These are phyloP conservation scores for Hypoxylon sp. DNA, from an alignment of 2,329 filamentous ascomycete genomes.

Conservation along the genomic window DNA sequence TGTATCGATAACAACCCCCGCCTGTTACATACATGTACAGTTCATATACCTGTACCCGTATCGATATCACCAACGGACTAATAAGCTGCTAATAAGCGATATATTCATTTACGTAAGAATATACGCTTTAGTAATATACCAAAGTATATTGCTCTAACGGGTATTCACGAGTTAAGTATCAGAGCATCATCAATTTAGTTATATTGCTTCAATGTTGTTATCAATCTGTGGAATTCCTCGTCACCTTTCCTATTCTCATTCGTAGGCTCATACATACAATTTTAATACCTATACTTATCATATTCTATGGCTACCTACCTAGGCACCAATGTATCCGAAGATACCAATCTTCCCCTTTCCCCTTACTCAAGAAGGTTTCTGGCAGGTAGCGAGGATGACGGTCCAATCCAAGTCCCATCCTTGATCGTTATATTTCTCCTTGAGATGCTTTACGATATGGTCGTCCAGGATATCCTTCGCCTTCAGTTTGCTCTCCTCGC, in stretches of 20 bases:
- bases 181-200: too few species aligned
- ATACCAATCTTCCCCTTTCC: neutral
- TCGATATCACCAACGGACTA: too few species aligned
- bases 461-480: slow-evolving; percentile 55
- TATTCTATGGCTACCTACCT: too few species aligned
- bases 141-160: too few species aligned
- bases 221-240: neutral
- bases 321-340: neutral
- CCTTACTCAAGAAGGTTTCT: slow-evolving; percentile 37
- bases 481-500: slow-evolving; percentile 59
- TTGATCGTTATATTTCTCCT: slow-evolving; percentile 57
- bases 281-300: neutral
- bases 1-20: neutral
- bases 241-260: neutral
- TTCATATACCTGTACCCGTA: too few species aligned
- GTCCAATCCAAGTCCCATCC: slow-evolving; percentile 58
- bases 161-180: too few species aligned
- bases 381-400: slow-evolving; percentile 50
- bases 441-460: slow-evolving; percentile 54
- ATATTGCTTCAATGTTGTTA: neutral
- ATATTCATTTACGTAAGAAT: too few species aligned
- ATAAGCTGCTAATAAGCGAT: too few species aligned
- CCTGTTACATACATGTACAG: neutral
- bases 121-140: too few species aligned
- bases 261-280: neutral